Evolutionary conservation across 805 yeast genomes (phyloP), one percentile per base, ranked within the genome.

Genomic region (Brettanomyces anomalus): DNA sequence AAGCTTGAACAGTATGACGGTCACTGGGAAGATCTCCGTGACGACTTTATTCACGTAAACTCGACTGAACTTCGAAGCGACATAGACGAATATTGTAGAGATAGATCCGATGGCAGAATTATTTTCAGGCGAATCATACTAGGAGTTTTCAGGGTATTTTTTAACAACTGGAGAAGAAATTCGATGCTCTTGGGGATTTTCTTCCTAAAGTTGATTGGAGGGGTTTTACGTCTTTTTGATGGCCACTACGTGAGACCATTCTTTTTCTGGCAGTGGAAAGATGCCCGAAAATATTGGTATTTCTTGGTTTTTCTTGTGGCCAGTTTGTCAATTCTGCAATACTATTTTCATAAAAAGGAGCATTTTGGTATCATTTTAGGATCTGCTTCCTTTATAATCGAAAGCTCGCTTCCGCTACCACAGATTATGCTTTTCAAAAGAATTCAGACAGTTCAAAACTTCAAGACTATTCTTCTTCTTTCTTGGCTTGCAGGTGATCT

Each of bases 401-500:
- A 83, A 59, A 77, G 82, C 21, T 69, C 77, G 37, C 65, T 85
- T 50, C 87, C 96, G 16, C 65, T 85, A 47, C 90, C 93, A 14
- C 87, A 85, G 64, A 78, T 85, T 39, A 65, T 85, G n/a, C 63
- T 85, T 47, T 68, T 85, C 39, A 72, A 77, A 55, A 71, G 87
- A 44, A 52, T 81, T 21, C 77, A 77, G 51, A 75, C 86, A 0
- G 77, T 84, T 6, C 81, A 81, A 49, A 90, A 93, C 46, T 88
- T 88, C 65, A 81, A 87, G 53, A 67, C 79, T 40, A 76, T 90
- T 21, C 65, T 88, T 30, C 58, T 88, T 32, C 62, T 87, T 16
- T 81, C 89, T 54, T 88, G 97, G 97, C 66, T 88, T 4, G 81
- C 90, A 46, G 96, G 96, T 44, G 97, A 88, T 62, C 66, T 81